These are phyloP conservation scores for Pisolithus sp. DNA, from an alignment of 768 basidiomycete species.

Conservation along the genomic window DNA sequence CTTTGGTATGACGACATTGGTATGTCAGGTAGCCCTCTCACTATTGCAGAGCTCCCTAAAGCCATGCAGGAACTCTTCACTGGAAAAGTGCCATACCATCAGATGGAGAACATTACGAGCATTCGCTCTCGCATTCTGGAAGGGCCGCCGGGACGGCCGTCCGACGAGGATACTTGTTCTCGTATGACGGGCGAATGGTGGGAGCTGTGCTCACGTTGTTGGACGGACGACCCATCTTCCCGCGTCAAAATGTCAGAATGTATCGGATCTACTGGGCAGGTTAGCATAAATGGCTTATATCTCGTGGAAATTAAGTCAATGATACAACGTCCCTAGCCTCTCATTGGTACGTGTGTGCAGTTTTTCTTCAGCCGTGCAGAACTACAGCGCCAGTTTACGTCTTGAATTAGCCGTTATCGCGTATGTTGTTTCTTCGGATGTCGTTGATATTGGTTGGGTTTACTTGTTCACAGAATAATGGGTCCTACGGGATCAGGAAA, in stretches of 20 bases:
- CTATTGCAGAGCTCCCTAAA: neutral
- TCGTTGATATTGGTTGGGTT: neutral
- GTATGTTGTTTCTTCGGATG: no score
- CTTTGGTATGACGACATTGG: neutral
- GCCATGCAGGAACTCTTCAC: neutral
- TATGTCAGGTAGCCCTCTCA: neutral
- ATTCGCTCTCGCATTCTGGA: neutral
- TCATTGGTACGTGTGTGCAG: no score
- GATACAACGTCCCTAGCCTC: no score
- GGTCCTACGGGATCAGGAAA: slow-evolving; percentile 3
- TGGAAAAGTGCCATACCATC: neutral
- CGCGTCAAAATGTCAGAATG: neutral
- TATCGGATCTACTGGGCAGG: no score
- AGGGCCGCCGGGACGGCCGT: neutral
- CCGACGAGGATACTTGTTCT: neutral
- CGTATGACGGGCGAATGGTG: neutral
- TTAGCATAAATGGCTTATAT: no score
- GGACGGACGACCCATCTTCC: neutral
- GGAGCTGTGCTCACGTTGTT: neutral
- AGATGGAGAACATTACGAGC: neutral
- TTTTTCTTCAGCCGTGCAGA: no score
- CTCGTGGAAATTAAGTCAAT: no score
- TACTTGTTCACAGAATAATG: slow-evolving; percentile 3
- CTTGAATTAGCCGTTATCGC: no score
- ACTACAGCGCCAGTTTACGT: no score